Percentiles rank a stretch among this genome's conserved stretches.
phyloP scores from a whole-genome alignment of 2,329 filamentous ascomycete genomes.

The Chaetomiaceae sp. region DNA sequence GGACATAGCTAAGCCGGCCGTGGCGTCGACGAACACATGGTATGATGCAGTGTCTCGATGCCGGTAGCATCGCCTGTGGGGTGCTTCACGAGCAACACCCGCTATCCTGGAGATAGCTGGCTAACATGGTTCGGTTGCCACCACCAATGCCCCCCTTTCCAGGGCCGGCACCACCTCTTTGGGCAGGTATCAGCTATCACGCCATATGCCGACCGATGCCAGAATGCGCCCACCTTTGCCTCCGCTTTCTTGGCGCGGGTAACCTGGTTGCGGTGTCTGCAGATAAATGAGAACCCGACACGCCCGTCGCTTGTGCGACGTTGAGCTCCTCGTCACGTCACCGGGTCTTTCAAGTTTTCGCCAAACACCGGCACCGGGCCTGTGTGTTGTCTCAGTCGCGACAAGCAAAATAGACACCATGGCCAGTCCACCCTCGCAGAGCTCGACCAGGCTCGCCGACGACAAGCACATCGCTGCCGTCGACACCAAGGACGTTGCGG shows the following conservation, averaged over 20 bases:
- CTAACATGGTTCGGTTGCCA: not conserved
- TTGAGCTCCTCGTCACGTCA: not conserved
- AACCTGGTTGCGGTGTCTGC: not conserved
- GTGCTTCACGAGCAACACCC: not conserved
- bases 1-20: not conserved
- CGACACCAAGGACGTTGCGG: conserved; percentile 2
- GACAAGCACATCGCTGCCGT: not conserved
- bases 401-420: not conserved
- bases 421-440: not conserved
- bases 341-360: too few relatives aligned
- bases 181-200: conserved; percentile 8
- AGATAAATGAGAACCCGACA: not conserved
- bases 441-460: not conserved
- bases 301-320: not conserved
- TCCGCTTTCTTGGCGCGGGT: not conserved
- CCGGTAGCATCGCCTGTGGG: not conserved
- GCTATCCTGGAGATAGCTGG: too few relatives aligned
- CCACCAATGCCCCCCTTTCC: not conserved
- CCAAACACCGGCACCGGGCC: too few relatives aligned
- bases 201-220: conserved; percentile 6
- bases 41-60: not conserved
- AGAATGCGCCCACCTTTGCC: not conserved
- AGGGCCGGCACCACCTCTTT: not conserved
- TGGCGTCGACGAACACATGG: not conserved
- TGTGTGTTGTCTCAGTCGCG: not conserved